A percentile compares a stretch with the other conserved stretches of the same genome.
These are phyloP conservation scores for Tylopilus vinaceipallidus DNA, from an alignment of 768 basidiomycete species.

Conservation along the genomic window DNA sequence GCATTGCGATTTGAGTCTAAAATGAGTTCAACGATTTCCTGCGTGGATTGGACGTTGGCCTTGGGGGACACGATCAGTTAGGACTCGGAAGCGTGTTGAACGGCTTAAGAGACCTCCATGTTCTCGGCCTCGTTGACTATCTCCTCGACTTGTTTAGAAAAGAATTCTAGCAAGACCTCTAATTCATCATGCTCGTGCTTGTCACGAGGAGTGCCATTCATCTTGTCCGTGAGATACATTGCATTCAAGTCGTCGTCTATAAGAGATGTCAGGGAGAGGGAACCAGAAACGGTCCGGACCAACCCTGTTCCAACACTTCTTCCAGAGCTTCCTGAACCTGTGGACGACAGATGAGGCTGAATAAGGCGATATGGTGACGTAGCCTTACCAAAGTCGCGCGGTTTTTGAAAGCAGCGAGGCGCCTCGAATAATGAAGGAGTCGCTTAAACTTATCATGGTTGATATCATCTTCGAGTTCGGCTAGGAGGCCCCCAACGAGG, in stretches of 20 bases:
- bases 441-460: slow-evolving; percentile 93
- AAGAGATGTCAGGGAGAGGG: slow-evolving; percentile 3
- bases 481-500: slow-evolving; percentile 84
- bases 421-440: slow-evolving; percentile 87
- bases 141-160: slow-evolving; percentile 95
- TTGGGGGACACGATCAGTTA: slow-evolving; percentile 2
- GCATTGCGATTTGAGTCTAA: slow-evolving; percentile 95
- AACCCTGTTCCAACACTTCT: slow-evolving; percentile 89
- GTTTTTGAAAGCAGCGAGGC: slow-evolving; percentile 86
- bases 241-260: slow-evolving; percentile 91
- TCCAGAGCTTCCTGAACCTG: slow-evolving; percentile 90
- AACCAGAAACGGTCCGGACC: slow-evolving; percentile 2
- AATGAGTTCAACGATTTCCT: slow-evolving; percentile 96
- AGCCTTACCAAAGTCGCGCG: slow-evolving; percentile 72
- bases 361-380: not conserved
- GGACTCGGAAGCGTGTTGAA: not conserved
- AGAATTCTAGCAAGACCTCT: slow-evolving; percentile 90
- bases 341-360: not conserved
- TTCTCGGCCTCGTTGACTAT: slow-evolving; percentile 91
- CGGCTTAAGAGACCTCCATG: slow-evolving; percentile 57
- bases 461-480: slow-evolving; percentile 93
- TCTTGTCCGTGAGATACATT: slow-evolving; percentile 93
- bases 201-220: slow-evolving; percentile 55
- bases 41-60: slow-evolving; percentile 94
- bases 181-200: slow-evolving; percentile 87